Percentiles rank a stretch among this genome's conserved stretches.
Evolutionary conservation across 139 green algal species (phyloP).

Genomic region (Nannochloris sp.): DNA sequence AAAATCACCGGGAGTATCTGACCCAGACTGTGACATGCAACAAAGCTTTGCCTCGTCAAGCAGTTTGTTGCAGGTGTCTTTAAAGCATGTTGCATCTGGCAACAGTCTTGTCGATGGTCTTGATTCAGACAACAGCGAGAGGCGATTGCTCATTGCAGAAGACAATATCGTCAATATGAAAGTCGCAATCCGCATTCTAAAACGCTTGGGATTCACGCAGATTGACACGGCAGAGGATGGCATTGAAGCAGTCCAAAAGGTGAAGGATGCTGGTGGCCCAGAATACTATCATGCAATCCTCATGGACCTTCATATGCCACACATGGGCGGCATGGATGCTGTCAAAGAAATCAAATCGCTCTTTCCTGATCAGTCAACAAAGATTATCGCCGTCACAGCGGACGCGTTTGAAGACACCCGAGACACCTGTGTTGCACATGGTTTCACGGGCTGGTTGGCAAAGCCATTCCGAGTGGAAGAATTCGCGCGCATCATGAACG

Average conservation of each 20-base stretch:
- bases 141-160: conserved; percentile 62
- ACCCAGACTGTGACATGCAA: not conserved
- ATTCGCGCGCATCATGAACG: conserved; percentile 40
- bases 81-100: not conserved
- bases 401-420: conserved; percentile 74
- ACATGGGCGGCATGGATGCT: conserved; percentile 64
- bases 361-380: conserved; percentile 27
- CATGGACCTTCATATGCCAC: conserved; percentile 85
- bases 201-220: conserved; percentile 42
- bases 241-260: conserved; percentile 33
- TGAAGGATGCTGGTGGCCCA: conserved; percentile 37
- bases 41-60: conserved; percentile 7
- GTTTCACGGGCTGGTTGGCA: conserved; percentile 68
- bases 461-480: conserved; percentile 76
- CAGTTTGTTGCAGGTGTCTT: conserved; percentile 5
- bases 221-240: conserved; percentile 38
- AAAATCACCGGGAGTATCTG: not conserved
- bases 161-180: conserved; percentile 82
- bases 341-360: conserved; percentile 37
- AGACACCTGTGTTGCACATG: conserved; percentile 50
- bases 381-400: conserved; percentile 63
- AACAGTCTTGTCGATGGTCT: not conserved
- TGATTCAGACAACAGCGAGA: not conserved
- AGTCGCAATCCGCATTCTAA: conserved; percentile 53
- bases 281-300: conserved; percentile 74